Base-by-base conservation (phyloP, 2,329 filamentous ascomycete genomes). In the Penicillium polonicum region DNA sequence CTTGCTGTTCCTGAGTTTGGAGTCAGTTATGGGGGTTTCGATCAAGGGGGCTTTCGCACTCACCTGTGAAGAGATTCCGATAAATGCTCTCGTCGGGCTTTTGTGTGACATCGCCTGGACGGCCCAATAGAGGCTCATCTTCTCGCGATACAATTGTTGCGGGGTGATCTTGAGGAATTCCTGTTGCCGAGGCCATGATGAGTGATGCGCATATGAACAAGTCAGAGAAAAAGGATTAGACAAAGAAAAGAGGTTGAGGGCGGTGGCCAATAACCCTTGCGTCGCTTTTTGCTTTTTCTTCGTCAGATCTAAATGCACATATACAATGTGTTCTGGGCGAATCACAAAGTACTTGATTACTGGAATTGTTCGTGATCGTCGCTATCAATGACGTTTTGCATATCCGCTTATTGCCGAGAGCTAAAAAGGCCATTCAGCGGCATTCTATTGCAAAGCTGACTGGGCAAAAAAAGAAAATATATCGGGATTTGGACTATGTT, bases 21-120 rank as follows among this genome's bases (percentile, higher is more conserved):
- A 23, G 35, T 53, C 15, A 42, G 68, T 36, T 13, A 3, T 36
- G 3, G 48, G 48, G 38, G 8, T 21, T 27, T 36, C 7, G 6
- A 39, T 36, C 3, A 5, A 23, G 23, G 29, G 63, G 23, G 9
- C 9, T 38, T 25, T 49, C 27, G 21, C 13, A 66, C 80, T 63
- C 79, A 93, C 92, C 92, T 38, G 89, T 83, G 61, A 88, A 78
- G 41, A 96, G 80, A 69, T 96, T 96, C 66, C 82, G 80, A 60
- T 84, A 78, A 52, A 95, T 80, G 25, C 85, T 79, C 58, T 84
- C 81, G 17, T 83, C 82, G 38, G 88, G 83, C 58, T 78, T 78
- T 78, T 95, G 91, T 48, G 85, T 83, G 10, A 85, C 90, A 77
- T 92, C 90, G 46, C 90, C 90, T 43, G 86, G 82, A 49, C 81